Evolutionary conservation across 257 asterid species (phyloP).

Genomic region (Thymus mandschuricus): DNA sequence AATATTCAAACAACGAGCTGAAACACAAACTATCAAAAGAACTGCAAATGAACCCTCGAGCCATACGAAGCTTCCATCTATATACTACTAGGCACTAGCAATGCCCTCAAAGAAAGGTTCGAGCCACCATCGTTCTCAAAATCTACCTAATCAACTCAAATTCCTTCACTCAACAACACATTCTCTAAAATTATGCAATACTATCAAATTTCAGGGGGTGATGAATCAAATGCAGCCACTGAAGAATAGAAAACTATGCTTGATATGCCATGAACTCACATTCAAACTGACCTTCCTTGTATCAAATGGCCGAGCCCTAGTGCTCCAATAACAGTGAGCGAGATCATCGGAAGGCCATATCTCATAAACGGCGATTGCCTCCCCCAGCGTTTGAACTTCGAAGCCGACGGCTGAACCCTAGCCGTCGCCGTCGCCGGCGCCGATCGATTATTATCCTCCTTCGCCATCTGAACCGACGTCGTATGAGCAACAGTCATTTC

Average conservation of each 20-base stretch:
- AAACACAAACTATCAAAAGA: not conserved
- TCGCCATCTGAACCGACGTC: constrained; percentile 38
- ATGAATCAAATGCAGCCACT: constrained; percentile 2
- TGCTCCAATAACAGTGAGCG: constrained; percentile 86
- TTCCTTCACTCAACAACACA: not conserved
- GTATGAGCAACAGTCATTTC: constrained; percentile 40
- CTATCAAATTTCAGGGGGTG: not conserved
- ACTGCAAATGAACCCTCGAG: constrained; percentile 2
- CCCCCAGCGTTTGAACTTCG: constrained; percentile 78
- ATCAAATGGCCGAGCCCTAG: constrained; percentile 92
- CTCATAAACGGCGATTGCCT: constrained; percentile 77
- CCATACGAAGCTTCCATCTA: not conserved
- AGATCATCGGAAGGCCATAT: constrained; percentile 95
- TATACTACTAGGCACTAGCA: not conserved
- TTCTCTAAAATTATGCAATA: not conserved
- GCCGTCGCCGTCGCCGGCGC: constrained; percentile 33
- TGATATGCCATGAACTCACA: not conserved
- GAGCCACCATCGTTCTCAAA: not conserved
- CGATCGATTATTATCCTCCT: constrained; percentile 39
- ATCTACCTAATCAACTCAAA: not conserved
- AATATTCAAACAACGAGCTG: not conserved
- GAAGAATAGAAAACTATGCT: not conserved
- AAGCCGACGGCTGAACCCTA: constrained; percentile 38
- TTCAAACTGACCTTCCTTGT: constrained; percentile 80
- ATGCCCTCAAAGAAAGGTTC: not conserved